These are phyloP conservation scores for Verticillium nubilum DNA, from an alignment of 2,329 filamentous ascomycete genomes.

Conservation along the genomic window DNA sequence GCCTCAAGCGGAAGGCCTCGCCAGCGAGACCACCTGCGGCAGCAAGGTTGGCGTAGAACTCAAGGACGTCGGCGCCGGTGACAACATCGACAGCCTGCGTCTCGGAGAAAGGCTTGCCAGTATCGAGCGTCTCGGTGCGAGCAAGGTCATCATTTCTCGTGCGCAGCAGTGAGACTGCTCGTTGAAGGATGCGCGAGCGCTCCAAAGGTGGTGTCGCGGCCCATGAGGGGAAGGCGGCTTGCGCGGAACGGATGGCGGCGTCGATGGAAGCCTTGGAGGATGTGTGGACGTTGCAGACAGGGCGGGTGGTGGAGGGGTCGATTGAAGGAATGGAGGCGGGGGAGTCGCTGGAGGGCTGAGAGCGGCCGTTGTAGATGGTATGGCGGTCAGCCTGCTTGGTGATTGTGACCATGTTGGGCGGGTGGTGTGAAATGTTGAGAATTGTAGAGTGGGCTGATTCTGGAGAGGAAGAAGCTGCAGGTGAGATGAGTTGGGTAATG, in stretches of 20 bases:
- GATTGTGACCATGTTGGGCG: neutral
- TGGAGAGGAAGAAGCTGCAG: neutral
- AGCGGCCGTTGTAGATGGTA: slow-evolving; percentile 70
- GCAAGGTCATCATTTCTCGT: slow-evolving; percentile 76
- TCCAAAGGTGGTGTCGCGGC: slow-evolving; percentile 68
- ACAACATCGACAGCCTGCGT: slow-evolving; percentile 78
- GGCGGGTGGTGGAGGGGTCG: slow-evolving; percentile 65
- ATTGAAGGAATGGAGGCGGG: slow-evolving; percentile 64
- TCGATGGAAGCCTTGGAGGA: slow-evolving; percentile 65
- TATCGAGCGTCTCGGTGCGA: slow-evolving; percentile 74
- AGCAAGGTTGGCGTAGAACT: slow-evolving; percentile 79
- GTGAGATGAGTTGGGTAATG: neutral
- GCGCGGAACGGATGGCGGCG: slow-evolving; percentile 64
- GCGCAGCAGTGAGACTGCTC: slow-evolving; percentile 68
- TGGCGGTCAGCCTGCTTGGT: slow-evolving; percentile 27
- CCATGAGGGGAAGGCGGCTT: slow-evolving; percentile 69
- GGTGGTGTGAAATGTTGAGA: neutral
- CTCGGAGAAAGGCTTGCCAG: slow-evolving; percentile 80
- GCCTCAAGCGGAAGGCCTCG: slow-evolving; percentile 67
- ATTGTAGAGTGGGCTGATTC: neutral
- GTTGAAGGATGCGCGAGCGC: slow-evolving; percentile 72
- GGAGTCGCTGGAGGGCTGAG: slow-evolving; percentile 54
- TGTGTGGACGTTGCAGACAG: slow-evolving; percentile 66
- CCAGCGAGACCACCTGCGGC: slow-evolving; percentile 76
- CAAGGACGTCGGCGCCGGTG: slow-evolving; percentile 78